Evolutionary conservation across 2,329 filamentous ascomycete genomes (phyloP).

Genomic region (Ophiognomonia clavigignenti-juglandacearum): DNA sequence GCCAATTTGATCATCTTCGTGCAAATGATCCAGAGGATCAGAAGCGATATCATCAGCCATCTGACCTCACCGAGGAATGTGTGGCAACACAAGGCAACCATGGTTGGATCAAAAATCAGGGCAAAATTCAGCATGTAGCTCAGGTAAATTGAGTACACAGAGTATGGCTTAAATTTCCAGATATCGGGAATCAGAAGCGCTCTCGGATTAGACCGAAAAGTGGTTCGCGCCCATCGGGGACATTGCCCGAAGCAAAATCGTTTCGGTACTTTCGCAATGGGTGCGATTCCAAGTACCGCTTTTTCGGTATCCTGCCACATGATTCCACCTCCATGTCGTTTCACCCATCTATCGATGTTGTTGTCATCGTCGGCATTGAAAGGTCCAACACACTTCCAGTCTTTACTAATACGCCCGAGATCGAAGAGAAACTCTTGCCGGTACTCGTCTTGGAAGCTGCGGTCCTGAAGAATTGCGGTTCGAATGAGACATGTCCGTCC

Average conservation of each 20-base stretch:
- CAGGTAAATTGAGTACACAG: constrained; percentile 50
- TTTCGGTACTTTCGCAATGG: constrained; percentile 38
- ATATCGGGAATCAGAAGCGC: constrained; percentile 35
- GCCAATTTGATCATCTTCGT: constrained; percentile 54
- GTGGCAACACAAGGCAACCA: too few relatives aligned
- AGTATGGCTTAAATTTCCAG: constrained; percentile 44
- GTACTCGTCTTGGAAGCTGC: constrained; percentile 39
- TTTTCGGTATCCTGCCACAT: constrained; percentile 47
- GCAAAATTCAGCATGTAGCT: constrained; percentile 51
- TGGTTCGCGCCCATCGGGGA: constrained; percentile 54
- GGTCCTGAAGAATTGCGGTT: constrained; percentile 40
- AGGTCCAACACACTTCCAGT: constrained; percentile 35
- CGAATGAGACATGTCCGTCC: constrained; percentile 49
- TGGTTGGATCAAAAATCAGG: constrained; percentile 44
- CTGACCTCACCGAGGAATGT: too few relatives aligned
- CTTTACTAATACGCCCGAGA: too few relatives aligned
- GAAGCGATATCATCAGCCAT: neutral
- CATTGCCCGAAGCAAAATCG: too few relatives aligned
- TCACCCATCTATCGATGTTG: constrained; percentile 50
- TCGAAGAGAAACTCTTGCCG: too few relatives aligned
- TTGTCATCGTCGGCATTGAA: constrained; percentile 59
- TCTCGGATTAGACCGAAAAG: constrained; percentile 49
- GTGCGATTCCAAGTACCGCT: constrained; percentile 44
- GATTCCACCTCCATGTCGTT: constrained; percentile 45
- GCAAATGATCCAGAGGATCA: constrained; percentile 40